These are phyloP conservation scores for Panicum miliaceum DNA, from an alignment of 176 grass and related monocot species.

Conservation along the genomic window DNA sequence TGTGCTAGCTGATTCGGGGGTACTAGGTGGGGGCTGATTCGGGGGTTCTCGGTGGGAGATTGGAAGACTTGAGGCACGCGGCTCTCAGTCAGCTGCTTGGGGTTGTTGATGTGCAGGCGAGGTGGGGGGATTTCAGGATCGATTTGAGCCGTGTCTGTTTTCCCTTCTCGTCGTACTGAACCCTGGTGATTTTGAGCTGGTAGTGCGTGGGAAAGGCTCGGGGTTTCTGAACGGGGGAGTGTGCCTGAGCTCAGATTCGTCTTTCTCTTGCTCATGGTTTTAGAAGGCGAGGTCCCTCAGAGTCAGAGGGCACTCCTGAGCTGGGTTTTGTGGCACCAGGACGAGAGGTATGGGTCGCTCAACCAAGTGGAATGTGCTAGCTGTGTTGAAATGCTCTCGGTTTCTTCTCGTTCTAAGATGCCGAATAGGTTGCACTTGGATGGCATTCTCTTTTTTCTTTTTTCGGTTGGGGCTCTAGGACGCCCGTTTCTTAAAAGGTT, in stretches of 20 bases:
- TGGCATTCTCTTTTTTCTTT: background rate
- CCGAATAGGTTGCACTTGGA: background rate
- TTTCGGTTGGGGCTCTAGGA: background rate
- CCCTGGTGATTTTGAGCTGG: background rate
- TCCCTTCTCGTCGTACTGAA: background rate
- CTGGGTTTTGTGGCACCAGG: background rate
- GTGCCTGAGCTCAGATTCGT: constrained; percentile 31
- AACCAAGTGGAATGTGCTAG: background rate
- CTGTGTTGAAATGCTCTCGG: background rate
- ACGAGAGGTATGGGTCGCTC: constrained; percentile 34
- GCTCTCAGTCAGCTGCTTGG: background rate
- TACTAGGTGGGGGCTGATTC: too few species aligned
- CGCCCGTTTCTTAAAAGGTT: background rate
- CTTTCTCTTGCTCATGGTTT: background rate
- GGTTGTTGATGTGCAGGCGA: background rate
- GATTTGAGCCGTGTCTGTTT: background rate
- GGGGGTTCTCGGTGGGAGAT: background rate
- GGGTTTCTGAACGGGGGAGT: background rate
- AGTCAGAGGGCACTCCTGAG: background rate
- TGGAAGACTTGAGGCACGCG: background rate
- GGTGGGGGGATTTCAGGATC: background rate
- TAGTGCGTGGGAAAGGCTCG: background rate
- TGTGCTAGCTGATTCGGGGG: background rate
- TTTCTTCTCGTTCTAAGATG: background rate
- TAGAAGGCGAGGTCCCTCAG: background rate